phyloP scores from a whole-genome alignment of 768 basidiomycete species.

The Porpolomopsis calyptriformis region DNA sequence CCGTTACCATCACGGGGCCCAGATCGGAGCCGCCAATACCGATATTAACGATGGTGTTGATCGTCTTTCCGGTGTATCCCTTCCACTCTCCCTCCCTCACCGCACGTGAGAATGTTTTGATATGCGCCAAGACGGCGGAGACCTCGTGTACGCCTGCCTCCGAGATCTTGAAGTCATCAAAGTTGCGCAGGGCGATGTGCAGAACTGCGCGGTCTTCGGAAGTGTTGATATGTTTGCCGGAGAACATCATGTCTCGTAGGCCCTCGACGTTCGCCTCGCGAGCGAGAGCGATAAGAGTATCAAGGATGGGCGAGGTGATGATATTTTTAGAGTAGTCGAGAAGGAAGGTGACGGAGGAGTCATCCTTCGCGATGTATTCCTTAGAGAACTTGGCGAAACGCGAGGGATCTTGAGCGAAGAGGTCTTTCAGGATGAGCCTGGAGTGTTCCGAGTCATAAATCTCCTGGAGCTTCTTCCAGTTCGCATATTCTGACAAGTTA shows the following conservation, averaged over 20 bases:
- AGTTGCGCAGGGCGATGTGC: slow-evolving; percentile 84
- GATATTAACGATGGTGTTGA: slow-evolving; percentile 94
- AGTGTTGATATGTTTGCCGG: slow-evolving; percentile 96
- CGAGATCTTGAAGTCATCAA: slow-evolving; percentile 62
- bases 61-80: slow-evolving; percentile 93
- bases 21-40: slow-evolving; percentile 98
- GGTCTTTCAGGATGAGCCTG: slow-evolving; percentile 78
- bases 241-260: slow-evolving; percentile 86
- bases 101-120: slow-evolving; percentile 78
- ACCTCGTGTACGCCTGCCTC: slow-evolving; percentile 84
- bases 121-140: slow-evolving; percentile 73
- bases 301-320: slow-evolving; percentile 76
- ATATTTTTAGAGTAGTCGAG: slow-evolving; percentile 97
- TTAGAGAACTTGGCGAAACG: slow-evolving; percentile 82
- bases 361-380: slow-evolving; percentile 57
- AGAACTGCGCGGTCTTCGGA: slow-evolving; percentile 96
- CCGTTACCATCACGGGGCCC: slow-evolving; percentile 98
- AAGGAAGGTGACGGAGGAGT: slow-evolving; percentile 69
- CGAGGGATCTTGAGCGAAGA: slow-evolving; percentile 80
- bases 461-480: slow-evolving; percentile 87
- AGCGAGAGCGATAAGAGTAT: slow-evolving; percentile 66
- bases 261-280: slow-evolving; percentile 80
- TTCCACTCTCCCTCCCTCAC: slow-evolving; percentile 87
- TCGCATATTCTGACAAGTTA: slow-evolving; percentile 53
- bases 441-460: slow-evolving; percentile 65